Conservation (phyloP, 352 stramenopile species). For the Pythium sukuiense region DNA sequence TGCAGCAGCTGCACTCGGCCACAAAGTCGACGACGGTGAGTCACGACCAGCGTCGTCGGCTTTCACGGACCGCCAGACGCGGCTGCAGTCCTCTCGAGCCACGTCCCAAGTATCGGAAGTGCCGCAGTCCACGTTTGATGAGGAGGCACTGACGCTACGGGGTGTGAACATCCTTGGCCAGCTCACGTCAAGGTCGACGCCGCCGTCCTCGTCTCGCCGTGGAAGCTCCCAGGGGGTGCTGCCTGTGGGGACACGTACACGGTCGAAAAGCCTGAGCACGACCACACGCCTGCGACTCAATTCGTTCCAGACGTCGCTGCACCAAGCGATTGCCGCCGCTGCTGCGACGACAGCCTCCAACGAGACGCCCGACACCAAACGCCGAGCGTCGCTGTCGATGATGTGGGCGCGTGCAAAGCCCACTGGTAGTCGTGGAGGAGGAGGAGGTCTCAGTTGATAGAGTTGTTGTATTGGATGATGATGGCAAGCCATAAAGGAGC, state of each 20-base stretch:
- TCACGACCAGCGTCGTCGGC: constrained; percentile 3
- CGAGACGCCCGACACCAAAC: neutral
- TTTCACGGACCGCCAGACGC: constrained; percentile 5
- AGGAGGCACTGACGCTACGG: constrained; percentile 1
- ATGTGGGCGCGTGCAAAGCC: constrained; percentile 1
- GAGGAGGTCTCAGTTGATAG: neutral
- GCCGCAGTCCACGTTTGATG: constrained; percentile 10
- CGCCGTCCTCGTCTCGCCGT: neutral
- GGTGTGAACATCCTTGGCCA: constrained; percentile 1
- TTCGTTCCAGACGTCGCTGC: neutral
- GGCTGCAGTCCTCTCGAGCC: neutral
- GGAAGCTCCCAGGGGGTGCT: neutral
- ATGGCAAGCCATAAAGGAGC: neutral
- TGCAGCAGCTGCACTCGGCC: neutral
- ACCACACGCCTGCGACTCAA: constrained; percentile 1
- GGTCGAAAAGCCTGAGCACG: constrained; percentile 3
- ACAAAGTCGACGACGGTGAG: neutral
- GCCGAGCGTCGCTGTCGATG: constrained; percentile 9
- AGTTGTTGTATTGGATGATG: neutral
- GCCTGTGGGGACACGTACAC: neutral
- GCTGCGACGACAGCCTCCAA: neutral
- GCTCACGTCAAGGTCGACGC: constrained; percentile 3
- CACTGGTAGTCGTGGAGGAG: neutral
- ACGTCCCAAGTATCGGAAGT: constrained; percentile 5
- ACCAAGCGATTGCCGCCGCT: constrained; percentile 4